Conservation (phyloP, 2,329 filamentous ascomycete species). For the Triangularia verruculosa region DNA sequence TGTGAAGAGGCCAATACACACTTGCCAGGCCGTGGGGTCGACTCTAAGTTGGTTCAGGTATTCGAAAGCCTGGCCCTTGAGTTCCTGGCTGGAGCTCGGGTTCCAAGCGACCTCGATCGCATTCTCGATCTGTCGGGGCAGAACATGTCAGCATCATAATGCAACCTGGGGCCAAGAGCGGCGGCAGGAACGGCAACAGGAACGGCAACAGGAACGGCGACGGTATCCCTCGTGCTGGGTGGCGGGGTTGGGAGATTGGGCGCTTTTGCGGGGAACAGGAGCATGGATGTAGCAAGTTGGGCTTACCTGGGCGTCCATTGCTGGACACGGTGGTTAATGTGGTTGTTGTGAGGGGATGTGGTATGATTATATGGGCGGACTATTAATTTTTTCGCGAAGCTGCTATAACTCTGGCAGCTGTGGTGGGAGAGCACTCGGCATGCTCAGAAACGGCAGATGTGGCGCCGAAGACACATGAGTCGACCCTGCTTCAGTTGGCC, state of each 20-base stretch:
- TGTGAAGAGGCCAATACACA: slow-evolving; percentile 82
- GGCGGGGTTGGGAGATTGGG: slow-evolving; percentile 22
- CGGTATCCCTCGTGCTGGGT: slow-evolving; percentile 6
- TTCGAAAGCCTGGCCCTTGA: slow-evolving; percentile 80
- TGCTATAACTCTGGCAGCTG: slow-evolving; percentile 33
- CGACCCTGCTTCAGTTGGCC: slow-evolving; percentile 24
- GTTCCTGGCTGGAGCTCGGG: slow-evolving; percentile 67
- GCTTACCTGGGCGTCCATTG: slow-evolving; percentile 34
- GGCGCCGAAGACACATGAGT: slow-evolving; percentile 27
- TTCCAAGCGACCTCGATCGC: slow-evolving; percentile 94
- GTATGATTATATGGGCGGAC: slow-evolving; percentile 1
- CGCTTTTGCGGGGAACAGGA: slow-evolving; percentile 17
- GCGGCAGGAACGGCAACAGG: too few species aligned
- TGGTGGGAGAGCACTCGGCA: slow-evolving; percentile 25
- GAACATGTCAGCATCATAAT: not conserved
- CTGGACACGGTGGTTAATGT: slow-evolving; percentile 14
- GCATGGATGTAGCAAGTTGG: not conserved
- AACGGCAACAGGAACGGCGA: too few species aligned
- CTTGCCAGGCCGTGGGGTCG: slow-evolving; percentile 85
- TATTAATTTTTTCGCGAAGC: slow-evolving; percentile 17
- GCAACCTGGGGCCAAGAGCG: not conserved
- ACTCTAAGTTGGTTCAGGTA: slow-evolving; percentile 75
- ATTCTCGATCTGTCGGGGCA: slow-evolving; percentile 69
- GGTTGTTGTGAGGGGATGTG: slow-evolving; percentile 1
- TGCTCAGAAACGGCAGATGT: slow-evolving; percentile 26